Evolutionary conservation across 2,329 filamentous ascomycete genomes (phyloP), one percentile per base, ranked within the genome.

Genomic region (Phaeophleospora eucalypticola): DNA sequence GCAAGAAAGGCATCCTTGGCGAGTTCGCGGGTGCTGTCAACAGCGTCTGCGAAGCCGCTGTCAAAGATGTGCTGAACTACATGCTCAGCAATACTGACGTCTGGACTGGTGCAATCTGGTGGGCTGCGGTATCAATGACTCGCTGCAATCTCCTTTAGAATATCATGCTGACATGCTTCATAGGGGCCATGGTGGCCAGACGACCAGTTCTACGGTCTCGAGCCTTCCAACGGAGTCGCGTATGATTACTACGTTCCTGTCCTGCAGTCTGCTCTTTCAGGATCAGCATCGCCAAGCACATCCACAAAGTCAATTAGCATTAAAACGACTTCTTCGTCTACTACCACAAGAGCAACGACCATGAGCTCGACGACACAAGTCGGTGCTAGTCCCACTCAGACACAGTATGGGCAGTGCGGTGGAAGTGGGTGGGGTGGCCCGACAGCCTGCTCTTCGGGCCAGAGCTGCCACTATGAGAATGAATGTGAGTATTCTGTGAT

Each of bases 21-120:
- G 78, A 81, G 59, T 79, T 73, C 53, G 78, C 77, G 0, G 77
- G 70, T 3, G 78, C 74, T 0, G 66, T 69, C 3, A 81, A 81
- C 51, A 53, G 60, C 1, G 64, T 69, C 43, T 81, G 78, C 53
- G 66, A 76, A 46, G 53, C 60, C 3, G 78, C 78, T 15, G 58
- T 80, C 14, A 66, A 69, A 40, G 75, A 74, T 37, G 70, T 79
- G 58, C 54, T 81, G 51, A 57, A 62, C 19, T 76, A 75, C 58
- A 53, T 81, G 56, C 65, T 59, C 0, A 57, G 69, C 32, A 78
- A 80, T 56, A 63, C 56, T 1, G 75, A 79, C 62, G 74, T 79
- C 2, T 79, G 78, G 78, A 63, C 61, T 27, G 78, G 78, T 12
- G 74, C 70, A 0, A 39, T 73, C 0, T 80, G 74, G 74, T 80